phyloP scores from a whole-genome alignment of 1,139 yeast genomes.

The Sugiyamaella grinbergsii region DNA sequence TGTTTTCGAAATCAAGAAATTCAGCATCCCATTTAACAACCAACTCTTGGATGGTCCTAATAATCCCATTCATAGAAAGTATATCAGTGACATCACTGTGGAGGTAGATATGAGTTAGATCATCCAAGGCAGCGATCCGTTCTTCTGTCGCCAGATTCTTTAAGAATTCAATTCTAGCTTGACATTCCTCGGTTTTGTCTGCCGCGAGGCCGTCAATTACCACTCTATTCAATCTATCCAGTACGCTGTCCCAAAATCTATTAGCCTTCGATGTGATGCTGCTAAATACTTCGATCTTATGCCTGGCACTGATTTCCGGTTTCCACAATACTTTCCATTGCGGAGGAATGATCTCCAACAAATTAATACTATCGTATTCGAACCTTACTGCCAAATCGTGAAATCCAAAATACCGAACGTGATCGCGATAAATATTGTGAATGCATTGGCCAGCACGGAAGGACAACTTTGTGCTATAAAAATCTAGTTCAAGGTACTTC shows the following conservation, averaged over 20 bases:
- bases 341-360: constrained; percentile 79
- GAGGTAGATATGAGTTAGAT: constrained; percentile 57
- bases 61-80: constrained; percentile 65
- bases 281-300: constrained; percentile 66
- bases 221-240: constrained; percentile 70
- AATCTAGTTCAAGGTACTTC: constrained; percentile 81
- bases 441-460: constrained; percentile 60
- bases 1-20: constrained; percentile 77
- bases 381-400: constrained; percentile 77
- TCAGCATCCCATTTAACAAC: constrained; percentile 89
- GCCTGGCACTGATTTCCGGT: constrained; percentile 66
- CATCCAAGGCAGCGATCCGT: constrained; percentile 47
- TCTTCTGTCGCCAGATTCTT: constrained; percentile 58
- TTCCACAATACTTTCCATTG: constrained; percentile 70
- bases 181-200: constrained; percentile 73
- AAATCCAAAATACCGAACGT: constrained; percentile 80
- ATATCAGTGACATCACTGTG: constrained; percentile 64
- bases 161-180: constrained; percentile 58
- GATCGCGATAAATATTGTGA: constrained; percentile 80
- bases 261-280: constrained; percentile 57
- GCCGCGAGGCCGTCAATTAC: constrained; percentile 74
- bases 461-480: constrained; percentile 62
- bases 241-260: constrained; percentile 72
- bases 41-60: constrained; percentile 73
- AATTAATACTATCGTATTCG: constrained; percentile 74